Percentiles rank a stretch among this genome's conserved stretches.
phyloP scores from a whole-genome alignment of 176 grass and related monocot species.

The Carex pumila region DNA sequence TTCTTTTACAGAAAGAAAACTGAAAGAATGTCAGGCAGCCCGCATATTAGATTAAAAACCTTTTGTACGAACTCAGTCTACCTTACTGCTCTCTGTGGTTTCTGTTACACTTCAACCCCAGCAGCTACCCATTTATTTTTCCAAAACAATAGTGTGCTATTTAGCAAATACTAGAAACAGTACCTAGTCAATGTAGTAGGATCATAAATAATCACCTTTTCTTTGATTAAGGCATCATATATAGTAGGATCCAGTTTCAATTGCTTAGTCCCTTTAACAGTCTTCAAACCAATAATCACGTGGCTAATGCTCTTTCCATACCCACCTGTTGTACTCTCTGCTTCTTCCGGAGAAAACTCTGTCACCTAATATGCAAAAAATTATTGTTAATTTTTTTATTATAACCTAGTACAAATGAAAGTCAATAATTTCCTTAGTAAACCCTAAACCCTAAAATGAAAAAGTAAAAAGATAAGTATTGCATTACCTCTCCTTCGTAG shows the following conservation, averaged over 20 bases:
- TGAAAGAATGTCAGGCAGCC: neutral
- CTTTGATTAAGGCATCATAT: constrained; percentile 96
- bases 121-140: neutral
- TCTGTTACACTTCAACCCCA: neutral
- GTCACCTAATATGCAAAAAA: constrained; percentile 60
- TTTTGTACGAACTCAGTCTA: neutral
- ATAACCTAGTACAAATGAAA: neutral
- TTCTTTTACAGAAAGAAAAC: neutral
- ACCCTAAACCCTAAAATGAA: neutral
- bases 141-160: neutral
- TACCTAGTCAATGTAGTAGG: neutral
- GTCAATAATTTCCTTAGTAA: neutral
- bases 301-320: constrained; percentile 84
- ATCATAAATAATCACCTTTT: constrained; percentile 53
- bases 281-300: constrained; percentile 88
- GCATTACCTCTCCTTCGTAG: constrained; percentile 84
- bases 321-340: constrained; percentile 71
- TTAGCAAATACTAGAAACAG: neutral
- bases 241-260: constrained; percentile 88
- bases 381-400: neutral
- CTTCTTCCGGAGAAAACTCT: constrained; percentile 83
- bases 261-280: constrained; percentile 94
- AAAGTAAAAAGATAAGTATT: neutral
- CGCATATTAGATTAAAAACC: neutral
- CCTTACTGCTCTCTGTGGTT: neutral